Conservation (phyloP, 2,329 filamentous ascomycete species). For the Beauveria caledonica region DNA sequence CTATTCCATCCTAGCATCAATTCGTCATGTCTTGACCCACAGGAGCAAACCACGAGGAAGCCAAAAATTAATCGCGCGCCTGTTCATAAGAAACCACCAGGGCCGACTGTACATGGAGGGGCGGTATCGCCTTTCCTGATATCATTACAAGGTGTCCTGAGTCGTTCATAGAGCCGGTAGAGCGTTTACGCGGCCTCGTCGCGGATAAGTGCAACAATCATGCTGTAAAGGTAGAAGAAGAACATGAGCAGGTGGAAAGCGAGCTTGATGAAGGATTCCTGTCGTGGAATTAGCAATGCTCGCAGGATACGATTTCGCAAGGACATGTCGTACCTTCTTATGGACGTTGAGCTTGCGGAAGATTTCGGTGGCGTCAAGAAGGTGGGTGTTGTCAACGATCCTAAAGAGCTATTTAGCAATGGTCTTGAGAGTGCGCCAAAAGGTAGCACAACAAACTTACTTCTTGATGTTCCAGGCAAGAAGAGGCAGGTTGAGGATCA, state of each 20-base stretch:
- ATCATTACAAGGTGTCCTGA: slow-evolving; percentile 11
- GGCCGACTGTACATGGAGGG: slow-evolving; percentile 4
- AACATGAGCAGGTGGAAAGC: slow-evolving; percentile 99
- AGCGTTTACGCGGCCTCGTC: slow-evolving; percentile 73
- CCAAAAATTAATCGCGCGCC: slow-evolving; percentile 9
- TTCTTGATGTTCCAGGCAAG: slow-evolving; percentile 95
- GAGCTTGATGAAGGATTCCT: slow-evolving; percentile 99
- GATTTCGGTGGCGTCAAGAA: slow-evolving; percentile 96
- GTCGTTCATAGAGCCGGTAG: background rate
- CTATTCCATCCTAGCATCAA: slow-evolving; percentile 16
- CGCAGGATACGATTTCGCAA: background rate
- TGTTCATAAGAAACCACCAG: slow-evolving; percentile 1
- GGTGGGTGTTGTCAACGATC: slow-evolving; percentile 93
- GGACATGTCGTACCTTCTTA: slow-evolving; percentile 66
- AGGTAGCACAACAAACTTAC: slow-evolving; percentile 48
- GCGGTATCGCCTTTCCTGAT: slow-evolving; percentile 4
- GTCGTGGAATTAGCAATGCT: slow-evolving; percentile 19
- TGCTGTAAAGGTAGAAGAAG: slow-evolving; percentile 99
- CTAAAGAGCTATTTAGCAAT: slow-evolving; percentile 37
- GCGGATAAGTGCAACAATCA: slow-evolving; percentile 93
- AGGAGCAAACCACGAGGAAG: background rate
- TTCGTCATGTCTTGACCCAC: slow-evolving; percentile 8
- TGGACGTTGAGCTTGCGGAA: slow-evolving; percentile 98
- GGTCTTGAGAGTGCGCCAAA: background rate
- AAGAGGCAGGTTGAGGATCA: slow-evolving; percentile 86